phyloP scores from a whole-genome alignment of 1,284 basidiomycete species.

The Meira nashicola region DNA sequence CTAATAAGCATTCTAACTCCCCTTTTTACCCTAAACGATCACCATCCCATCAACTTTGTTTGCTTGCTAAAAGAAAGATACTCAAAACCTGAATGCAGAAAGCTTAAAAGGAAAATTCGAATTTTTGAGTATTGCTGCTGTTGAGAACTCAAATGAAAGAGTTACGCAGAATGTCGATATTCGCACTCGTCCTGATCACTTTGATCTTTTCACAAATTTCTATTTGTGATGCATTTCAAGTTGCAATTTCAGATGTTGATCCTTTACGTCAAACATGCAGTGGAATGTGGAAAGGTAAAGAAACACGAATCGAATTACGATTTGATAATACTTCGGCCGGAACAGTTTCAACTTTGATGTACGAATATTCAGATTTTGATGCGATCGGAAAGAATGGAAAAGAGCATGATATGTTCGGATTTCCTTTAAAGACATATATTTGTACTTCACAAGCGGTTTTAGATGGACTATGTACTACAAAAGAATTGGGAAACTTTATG shows the following conservation, averaged over 20 bases:
- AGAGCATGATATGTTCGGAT: conserved; percentile 47
- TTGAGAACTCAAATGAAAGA: too few relatives aligned
- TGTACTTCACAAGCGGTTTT: conserved; percentile 25
- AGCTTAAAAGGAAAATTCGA: too few relatives aligned
- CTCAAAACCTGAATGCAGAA: too few relatives aligned
- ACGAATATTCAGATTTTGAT: conserved; percentile 83
- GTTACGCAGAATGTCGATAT: too few relatives aligned
- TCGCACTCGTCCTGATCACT: too few relatives aligned
- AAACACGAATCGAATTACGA: conserved; percentile 80
- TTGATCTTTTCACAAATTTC: too few relatives aligned
- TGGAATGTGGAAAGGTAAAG: conserved; percentile 80
- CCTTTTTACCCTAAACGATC: too few relatives aligned
- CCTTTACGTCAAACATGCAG: conserved; percentile 74
- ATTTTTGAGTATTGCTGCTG: too few relatives aligned
- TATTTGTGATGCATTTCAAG: conserved; percentile 24
- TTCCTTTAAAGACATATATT: conserved; percentile 65
- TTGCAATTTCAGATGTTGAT: conserved; percentile 59
- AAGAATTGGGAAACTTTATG: conserved; percentile 43
- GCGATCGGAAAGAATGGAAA: conserved; percentile 67
- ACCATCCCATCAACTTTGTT: too few relatives aligned
- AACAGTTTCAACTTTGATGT: conserved; percentile 88
- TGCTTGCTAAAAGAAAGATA: too few relatives aligned
- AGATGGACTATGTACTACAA: conserved; percentile 27
- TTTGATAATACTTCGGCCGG: conserved; percentile 74
- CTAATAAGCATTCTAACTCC: too few relatives aligned